Percentiles rank a stretch among this genome's conserved stretches.
Conservation (phyloP, 164 flowering plant genomes). For the Vitis labrusca region DNA sequence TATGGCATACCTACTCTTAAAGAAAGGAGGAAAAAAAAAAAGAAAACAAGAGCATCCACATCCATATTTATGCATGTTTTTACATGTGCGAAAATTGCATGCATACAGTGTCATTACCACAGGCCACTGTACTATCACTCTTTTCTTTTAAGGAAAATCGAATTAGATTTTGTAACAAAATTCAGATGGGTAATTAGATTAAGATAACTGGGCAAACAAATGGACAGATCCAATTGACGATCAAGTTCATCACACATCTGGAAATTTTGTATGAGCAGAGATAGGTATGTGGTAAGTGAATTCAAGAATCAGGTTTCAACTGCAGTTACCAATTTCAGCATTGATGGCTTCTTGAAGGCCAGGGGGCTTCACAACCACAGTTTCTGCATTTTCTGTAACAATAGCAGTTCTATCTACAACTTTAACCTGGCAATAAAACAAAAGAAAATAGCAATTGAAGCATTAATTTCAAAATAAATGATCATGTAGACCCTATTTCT, state of each 20-base stretch:
- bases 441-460: not conserved
- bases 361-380: slow-evolving; percentile 65
- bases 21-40: not conserved
- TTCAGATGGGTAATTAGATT: too few relatives aligned
- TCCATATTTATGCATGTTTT: too few relatives aligned
- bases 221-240: too few relatives aligned
- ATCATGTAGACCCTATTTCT: not conserved
- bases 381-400: slow-evolving; percentile 83
- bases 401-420: slow-evolving; percentile 77
- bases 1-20: not conserved
- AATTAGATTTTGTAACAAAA: too few relatives aligned
- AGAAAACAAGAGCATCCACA: not conserved
- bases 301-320: not conserved
- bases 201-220: too few relatives aligned
- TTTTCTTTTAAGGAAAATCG: too few relatives aligned
- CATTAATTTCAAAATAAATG: not conserved
- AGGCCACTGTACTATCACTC: too few relatives aligned
- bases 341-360: slow-evolving; percentile 88
- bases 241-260: too few relatives aligned
- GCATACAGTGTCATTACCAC: too few relatives aligned
- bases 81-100: too few relatives aligned
- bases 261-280: too few relatives aligned
- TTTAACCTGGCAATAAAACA: slow-evolving; percentile 53
- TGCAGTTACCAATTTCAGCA: slow-evolving; percentile 61
- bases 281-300: not conserved